Evolutionary conservation across 2,329 filamentous ascomycete species (phyloP).

Genomic region (Ascochyta rabiei): DNA sequence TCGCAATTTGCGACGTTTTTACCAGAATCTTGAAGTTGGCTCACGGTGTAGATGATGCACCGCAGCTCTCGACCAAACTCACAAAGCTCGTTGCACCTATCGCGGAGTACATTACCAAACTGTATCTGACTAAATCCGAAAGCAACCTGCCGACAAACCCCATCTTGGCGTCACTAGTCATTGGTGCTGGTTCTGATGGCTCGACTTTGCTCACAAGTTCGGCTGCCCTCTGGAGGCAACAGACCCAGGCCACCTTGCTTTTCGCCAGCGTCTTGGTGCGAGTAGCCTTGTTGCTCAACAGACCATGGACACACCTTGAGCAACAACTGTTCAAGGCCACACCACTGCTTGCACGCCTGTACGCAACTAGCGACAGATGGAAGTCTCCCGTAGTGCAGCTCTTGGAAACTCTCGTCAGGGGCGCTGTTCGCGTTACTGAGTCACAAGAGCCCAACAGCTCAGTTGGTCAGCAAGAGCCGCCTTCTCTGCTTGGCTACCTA

Average conservation of each 20-base stretch:
- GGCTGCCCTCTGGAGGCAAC: slow-evolving; percentile 57
- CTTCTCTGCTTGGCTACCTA: slow-evolving; percentile 91
- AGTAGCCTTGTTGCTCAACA: slow-evolving; percentile 68
- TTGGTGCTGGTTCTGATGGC: slow-evolving; percentile 49
- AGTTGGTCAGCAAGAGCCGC: slow-evolving; percentile 64
- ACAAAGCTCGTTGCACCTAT: slow-evolving; percentile 72
- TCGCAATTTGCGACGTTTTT: slow-evolving; percentile 71
- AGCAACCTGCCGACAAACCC: slow-evolving; percentile 78
- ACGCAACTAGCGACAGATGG: slow-evolving; percentile 71
- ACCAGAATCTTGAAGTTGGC: slow-evolving; percentile 73
- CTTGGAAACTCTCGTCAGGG: slow-evolving; percentile 74
- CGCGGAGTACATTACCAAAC: slow-evolving; percentile 76
- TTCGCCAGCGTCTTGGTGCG: slow-evolving; percentile 75
- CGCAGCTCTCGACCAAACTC: slow-evolving; percentile 56
- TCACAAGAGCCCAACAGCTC: slow-evolving; percentile 17
- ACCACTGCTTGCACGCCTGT: slow-evolving; percentile 77
- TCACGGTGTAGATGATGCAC: slow-evolving; percentile 73
- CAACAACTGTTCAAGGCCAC: slow-evolving; percentile 80
- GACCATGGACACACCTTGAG: slow-evolving; percentile 70
- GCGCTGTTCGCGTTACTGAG: slow-evolving; percentile 64
- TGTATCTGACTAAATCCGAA: slow-evolving; percentile 73
- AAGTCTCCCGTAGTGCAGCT: slow-evolving; percentile 70
- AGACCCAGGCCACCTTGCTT: slow-evolving; percentile 67
- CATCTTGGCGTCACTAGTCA: slow-evolving; percentile 72
- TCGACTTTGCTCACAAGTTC: slow-evolving; percentile 54